phyloP scores from a whole-genome alignment of 2,329 filamentous ascomycete species.

The Bipolaris cookei region DNA sequence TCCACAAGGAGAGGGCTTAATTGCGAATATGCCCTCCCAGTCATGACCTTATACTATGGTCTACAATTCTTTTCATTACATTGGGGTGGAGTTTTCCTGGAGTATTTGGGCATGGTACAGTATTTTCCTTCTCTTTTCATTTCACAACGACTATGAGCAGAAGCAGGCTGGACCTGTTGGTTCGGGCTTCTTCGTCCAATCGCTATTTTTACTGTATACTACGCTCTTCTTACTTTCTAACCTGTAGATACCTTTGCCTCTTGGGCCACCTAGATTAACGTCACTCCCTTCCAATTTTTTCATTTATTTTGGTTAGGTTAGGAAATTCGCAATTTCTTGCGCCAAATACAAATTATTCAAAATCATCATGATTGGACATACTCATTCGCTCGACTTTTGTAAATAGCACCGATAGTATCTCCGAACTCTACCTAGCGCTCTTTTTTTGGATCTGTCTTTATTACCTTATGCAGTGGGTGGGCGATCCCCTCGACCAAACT shows the following conservation, averaged over 20 bases:
- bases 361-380: background rate
- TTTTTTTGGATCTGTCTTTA: too few species aligned
- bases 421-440: too few species aligned
- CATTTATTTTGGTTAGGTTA: background rate
- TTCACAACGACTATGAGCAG: background rate
- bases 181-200: background rate
- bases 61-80: background rate
- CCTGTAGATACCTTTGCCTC: background rate
- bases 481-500: too few species aligned
- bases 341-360: background rate
- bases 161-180: conserved; percentile 1
- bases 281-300: background rate
- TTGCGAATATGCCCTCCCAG: background rate
- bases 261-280: background rate
- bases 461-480: too few species aligned
- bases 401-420: too few species aligned
- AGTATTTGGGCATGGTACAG: background rate
- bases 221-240: background rate
- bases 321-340: background rate
- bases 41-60: background rate
- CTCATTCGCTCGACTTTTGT: too few species aligned
- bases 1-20: conserved; percentile 20
- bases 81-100: background rate
- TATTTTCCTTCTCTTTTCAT: background rate
- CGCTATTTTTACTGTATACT: background rate